Evolutionary conservation across 176 grass and related monocot species (phyloP).

Genomic region (Eragrostis curvula): DNA sequence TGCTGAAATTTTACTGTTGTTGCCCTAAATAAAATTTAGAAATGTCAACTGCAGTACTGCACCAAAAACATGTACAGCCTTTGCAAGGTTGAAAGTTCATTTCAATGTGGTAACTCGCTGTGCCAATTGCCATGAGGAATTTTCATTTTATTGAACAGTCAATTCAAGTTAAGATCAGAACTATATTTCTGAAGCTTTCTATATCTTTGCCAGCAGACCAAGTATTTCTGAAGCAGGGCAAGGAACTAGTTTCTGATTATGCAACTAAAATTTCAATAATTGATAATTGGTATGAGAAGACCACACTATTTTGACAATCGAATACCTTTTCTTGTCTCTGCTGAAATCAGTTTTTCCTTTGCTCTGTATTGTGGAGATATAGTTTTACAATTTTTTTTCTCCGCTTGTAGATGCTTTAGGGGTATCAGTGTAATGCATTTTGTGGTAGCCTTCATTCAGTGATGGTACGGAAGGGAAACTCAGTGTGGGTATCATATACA

Average conservation of each 20-base stretch:
- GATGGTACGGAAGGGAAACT: conserved; percentile 32
- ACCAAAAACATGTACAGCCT: not conserved
- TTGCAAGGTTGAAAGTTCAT: not conserved
- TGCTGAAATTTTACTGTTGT: not conserved
- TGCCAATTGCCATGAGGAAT: not conserved
- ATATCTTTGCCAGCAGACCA: conserved; percentile 16
- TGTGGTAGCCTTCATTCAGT: conserved; percentile 32
- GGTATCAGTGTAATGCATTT: conserved; percentile 30
- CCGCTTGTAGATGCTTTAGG: conserved; percentile 21
- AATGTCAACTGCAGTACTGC: not conserved
- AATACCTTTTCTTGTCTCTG: conserved; percentile 34
- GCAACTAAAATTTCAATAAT: conserved; percentile 32
- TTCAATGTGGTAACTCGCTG: not conserved
- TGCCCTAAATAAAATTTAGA: conserved; percentile 19
- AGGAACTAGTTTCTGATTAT: conserved; percentile 35
- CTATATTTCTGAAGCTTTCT: conserved; percentile 11
- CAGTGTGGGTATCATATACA: conserved; percentile 33
- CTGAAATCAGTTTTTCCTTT: conserved; percentile 28
- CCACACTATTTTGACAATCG: conserved; percentile 29
- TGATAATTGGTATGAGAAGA: conserved; percentile 41
- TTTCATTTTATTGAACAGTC: not conserved
- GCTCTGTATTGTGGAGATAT: not conserved
- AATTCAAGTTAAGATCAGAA: conserved; percentile 25
- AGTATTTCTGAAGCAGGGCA: conserved; percentile 16
- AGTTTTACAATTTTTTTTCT: not conserved